phyloP scores from a whole-genome alignment of 139 green algal species.

The Pseudopediastrum boryanum region DNA sequence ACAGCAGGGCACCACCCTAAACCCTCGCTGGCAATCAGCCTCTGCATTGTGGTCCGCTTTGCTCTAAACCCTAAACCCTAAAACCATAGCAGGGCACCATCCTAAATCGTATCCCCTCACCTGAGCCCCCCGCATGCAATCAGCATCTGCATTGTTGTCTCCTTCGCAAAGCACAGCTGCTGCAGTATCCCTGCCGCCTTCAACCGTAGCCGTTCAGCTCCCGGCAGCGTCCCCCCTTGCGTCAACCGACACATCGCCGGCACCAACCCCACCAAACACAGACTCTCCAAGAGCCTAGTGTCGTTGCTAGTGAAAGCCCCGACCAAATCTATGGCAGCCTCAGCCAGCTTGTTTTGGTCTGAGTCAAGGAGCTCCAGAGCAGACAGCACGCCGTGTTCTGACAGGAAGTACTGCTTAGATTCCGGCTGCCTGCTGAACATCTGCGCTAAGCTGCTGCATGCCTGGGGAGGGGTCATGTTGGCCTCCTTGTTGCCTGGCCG shows the following conservation, averaged over 20 bases:
- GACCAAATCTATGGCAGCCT: slow-evolving; percentile 3
- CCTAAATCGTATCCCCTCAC: not conserved
- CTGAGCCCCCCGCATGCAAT: slow-evolving; percentile 64
- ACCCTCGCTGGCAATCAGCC: too few relatives aligned
- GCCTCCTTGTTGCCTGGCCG: slow-evolving; percentile 44
- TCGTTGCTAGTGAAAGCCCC: slow-evolving; percentile 40
- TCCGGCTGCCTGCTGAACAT: slow-evolving; percentile 29
- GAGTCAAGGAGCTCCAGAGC: slow-evolving; percentile 79
- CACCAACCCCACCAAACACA: slow-evolving; percentile 79
- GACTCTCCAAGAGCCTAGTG: slow-evolving; percentile 50
- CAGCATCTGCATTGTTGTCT: slow-evolving; percentile 69
- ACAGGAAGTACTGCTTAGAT: slow-evolving; percentile 59
- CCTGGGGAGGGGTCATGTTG: slow-evolving; percentile 39
- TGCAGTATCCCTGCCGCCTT: slow-evolving; percentile 69
- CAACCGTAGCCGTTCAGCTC: slow-evolving; percentile 41
- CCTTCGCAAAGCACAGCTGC: slow-evolving; percentile 56
- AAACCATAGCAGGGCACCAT: too few relatives aligned
- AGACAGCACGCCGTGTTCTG: slow-evolving; percentile 64
- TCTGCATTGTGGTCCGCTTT: too few relatives aligned
- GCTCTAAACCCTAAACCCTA: too few relatives aligned
- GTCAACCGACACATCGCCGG: slow-evolving; percentile 60
- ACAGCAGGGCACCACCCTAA: too few relatives aligned
- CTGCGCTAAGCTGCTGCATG: not conserved
- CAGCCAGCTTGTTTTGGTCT: slow-evolving; percentile 31
- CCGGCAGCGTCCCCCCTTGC: slow-evolving; percentile 15